Evolutionary conservation across 2,329 filamentous ascomycete genomes (phyloP).

Genomic region (Penicillium psychrosexuale): DNA sequence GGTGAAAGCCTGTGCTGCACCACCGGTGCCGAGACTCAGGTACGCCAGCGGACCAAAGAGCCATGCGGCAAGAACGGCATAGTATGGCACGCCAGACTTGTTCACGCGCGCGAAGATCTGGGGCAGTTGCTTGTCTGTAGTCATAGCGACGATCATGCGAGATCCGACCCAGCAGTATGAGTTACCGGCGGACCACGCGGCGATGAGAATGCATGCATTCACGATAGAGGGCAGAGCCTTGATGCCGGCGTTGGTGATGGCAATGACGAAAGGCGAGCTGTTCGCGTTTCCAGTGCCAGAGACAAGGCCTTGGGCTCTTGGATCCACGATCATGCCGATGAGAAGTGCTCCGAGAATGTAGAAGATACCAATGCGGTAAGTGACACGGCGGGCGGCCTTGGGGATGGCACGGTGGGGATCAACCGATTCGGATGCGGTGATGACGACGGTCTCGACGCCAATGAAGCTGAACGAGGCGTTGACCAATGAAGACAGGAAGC

Average conservation of each 20-base stretch:
- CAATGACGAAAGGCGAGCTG: constrained; percentile 38
- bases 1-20: constrained; percentile 37
- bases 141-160: constrained; percentile 58
- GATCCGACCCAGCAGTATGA: constrained; percentile 53
- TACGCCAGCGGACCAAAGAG: constrained; percentile 45
- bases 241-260: constrained; percentile 35
- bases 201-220: constrained; percentile 37
- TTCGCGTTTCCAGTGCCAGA: constrained; percentile 30
- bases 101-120: constrained; percentile 55
- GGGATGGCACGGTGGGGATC: constrained; percentile 41
- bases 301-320: constrained; percentile 19
- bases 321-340: constrained; percentile 31
- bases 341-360: constrained; percentile 35
- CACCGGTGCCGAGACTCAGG: constrained; percentile 38
- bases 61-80: constrained; percentile 55
- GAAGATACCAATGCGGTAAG: constrained; percentile 40
- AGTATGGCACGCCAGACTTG: constrained; percentile 55
- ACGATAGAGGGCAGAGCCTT: constrained; percentile 33
- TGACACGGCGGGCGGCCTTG: constrained; percentile 42
- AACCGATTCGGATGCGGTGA: constrained; percentile 41
- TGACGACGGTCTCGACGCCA: constrained; percentile 42
- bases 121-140: constrained; percentile 59
- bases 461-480: constrained; percentile 44
- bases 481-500: constrained; percentile 40
- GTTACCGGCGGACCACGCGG: constrained; percentile 43